Percentiles rank a stretch among this genome's conserved stretches.
Conservation (phyloP, 2,329 filamentous ascomycete genomes). For the Juglanconis sp. region DNA sequence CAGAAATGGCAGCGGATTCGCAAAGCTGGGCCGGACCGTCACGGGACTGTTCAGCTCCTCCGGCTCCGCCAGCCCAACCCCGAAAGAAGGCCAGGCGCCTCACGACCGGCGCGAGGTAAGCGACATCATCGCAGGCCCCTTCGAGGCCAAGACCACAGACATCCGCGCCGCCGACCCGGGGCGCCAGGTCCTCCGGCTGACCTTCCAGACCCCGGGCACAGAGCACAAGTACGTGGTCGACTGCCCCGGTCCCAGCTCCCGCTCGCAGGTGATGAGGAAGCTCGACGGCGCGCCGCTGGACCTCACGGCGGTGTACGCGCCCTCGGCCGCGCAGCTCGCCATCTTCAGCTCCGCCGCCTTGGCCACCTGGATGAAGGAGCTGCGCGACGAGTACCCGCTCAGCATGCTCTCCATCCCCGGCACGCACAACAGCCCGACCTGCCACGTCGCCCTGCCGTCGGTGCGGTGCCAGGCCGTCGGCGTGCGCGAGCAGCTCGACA, state of each 20-base stretch:
- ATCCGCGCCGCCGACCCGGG: constrained; percentile 55
- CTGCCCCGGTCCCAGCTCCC: constrained; percentile 59
- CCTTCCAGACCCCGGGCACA: constrained; percentile 57
- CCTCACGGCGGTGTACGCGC: constrained; percentile 66
- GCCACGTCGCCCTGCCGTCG: constrained; percentile 79
- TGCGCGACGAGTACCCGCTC: constrained; percentile 69
- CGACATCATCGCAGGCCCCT: constrained; percentile 60
- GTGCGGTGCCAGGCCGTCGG: constrained; percentile 88
- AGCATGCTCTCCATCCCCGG: constrained; percentile 86
- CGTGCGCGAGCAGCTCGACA: constrained; percentile 73
- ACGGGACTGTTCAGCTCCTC: constrained; percentile 43
- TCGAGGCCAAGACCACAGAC: constrained; percentile 61
- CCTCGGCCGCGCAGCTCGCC: constrained; percentile 50
- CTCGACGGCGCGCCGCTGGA: constrained; percentile 35
- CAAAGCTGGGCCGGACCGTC: constrained; percentile 29
- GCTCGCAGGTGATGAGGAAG: constrained; percentile 37
- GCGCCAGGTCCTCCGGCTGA: constrained; percentile 69
- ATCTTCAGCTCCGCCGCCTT: constrained; percentile 71
- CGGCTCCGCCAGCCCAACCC: constrained; percentile 14
- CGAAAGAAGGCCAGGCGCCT: constrained; percentile 29
- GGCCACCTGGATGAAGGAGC: constrained; percentile 74
- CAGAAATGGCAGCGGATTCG: neutral
- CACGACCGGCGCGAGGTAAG: constrained; percentile 55
- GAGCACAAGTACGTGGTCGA: constrained; percentile 69
- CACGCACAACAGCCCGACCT: constrained; percentile 91